phyloP scores from a whole-genome alignment of 768 basidiomycete species.

The Trametes cinnabarina region DNA sequence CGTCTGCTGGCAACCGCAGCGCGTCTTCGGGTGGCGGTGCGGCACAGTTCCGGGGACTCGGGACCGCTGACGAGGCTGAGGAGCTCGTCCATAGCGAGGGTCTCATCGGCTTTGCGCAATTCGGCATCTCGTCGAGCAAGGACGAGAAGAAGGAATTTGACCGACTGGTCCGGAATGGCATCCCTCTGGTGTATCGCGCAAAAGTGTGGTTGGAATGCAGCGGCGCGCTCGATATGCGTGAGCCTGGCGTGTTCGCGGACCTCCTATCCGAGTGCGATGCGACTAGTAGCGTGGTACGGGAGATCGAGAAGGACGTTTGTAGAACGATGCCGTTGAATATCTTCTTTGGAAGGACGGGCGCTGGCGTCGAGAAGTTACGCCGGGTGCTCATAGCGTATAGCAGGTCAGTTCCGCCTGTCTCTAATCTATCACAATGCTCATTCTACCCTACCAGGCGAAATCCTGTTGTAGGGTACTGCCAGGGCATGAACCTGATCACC shows the following conservation, averaged over 20 bases:
- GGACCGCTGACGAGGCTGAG: conserved; percentile 61
- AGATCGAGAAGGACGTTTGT: conserved; percentile 96
- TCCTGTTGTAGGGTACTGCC: conserved; percentile 89
- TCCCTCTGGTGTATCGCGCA: conserved; percentile 83
- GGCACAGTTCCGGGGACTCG: conserved; percentile 67
- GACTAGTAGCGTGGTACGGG: conserved; percentile 52
- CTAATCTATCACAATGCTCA: not conserved
- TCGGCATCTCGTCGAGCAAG: conserved; percentile 67
- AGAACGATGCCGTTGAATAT: conserved; percentile 92
- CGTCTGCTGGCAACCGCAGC: conserved; percentile 15
- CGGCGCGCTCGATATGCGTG: conserved; percentile 86
- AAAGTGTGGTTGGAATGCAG: conserved; percentile 94
- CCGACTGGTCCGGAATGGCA: conserved; percentile 76
- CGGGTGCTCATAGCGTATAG: conserved; percentile 91
- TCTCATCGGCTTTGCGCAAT: conserved; percentile 86
- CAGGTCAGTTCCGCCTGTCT: conserved; percentile 52
- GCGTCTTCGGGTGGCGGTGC: conserved; percentile 38
- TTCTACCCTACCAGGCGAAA: conserved; percentile 62
- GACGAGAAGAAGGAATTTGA: conserved; percentile 81
- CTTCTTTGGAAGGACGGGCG: conserved; percentile 96
- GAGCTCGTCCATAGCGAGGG: conserved; percentile 82
- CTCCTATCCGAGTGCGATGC: conserved; percentile 56
- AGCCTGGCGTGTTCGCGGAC: conserved; percentile 89
- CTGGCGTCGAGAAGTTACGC: conserved; percentile 87
- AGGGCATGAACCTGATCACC: conserved; percentile 94